Evolutionary conservation across 2,329 filamentous ascomycete species (phyloP).

Genomic region (Allantophomopsis cytisporea): DNA sequence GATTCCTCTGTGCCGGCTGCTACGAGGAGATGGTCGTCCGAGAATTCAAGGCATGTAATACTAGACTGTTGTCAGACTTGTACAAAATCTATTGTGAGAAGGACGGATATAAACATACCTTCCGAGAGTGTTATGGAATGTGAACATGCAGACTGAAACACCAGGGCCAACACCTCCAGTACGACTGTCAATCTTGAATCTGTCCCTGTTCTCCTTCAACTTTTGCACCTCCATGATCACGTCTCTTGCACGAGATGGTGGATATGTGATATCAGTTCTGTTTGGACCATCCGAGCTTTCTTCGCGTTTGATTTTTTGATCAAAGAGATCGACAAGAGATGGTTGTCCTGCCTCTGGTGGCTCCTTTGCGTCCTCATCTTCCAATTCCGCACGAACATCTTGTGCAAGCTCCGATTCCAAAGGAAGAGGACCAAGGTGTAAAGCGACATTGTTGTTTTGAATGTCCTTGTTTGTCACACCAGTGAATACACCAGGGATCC

Average conservation of each 20-base stretch:
- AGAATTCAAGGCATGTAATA: constrained; percentile 90
- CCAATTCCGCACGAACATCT: constrained; percentile 77
- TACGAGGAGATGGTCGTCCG: constrained; percentile 75
- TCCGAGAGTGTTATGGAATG: constrained; percentile 92
- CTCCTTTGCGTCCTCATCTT: constrained; percentile 69
- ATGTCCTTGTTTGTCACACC: constrained; percentile 48
- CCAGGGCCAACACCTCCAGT: constrained; percentile 74
- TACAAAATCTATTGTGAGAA: not conserved
- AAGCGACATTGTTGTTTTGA: constrained; percentile 36
- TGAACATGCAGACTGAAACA: constrained; percentile 92
- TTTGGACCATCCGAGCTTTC: constrained; percentile 74
- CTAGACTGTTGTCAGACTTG: constrained; percentile 25
- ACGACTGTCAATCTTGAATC: constrained; percentile 75
- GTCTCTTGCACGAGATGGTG: constrained; percentile 77
- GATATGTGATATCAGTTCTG: constrained; percentile 69
- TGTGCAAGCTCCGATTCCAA: constrained; percentile 73
- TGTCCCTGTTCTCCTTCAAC: constrained; percentile 81
- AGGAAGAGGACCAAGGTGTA: constrained; percentile 71
- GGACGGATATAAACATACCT: constrained; percentile 40
- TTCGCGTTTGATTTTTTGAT: constrained; percentile 77
- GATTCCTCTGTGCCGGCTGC: constrained; percentile 87
- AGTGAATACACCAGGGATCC: constrained; percentile 46
- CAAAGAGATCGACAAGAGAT: constrained; percentile 77
- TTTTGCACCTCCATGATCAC: constrained; percentile 91
- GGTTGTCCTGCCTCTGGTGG: constrained; percentile 57